Evolutionary conservation across 495 filamentous ascomycete genomes (phyloP).

Genomic region (Xylaria scruposa): DNA sequence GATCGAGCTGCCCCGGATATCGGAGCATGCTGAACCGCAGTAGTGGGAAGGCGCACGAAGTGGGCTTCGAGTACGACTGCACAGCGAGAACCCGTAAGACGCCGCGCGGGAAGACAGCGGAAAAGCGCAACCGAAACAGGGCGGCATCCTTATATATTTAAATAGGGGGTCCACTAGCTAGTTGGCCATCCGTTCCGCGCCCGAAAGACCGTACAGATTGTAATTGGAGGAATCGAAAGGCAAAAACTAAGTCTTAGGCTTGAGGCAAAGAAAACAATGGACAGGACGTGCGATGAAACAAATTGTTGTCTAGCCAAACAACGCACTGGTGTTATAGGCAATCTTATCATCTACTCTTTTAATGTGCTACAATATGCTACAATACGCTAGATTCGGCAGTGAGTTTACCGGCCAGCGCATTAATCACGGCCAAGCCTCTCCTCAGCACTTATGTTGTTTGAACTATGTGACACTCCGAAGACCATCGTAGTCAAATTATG

Average conservation of each 20-base stretch:
- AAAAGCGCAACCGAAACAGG: not conserved
- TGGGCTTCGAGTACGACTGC: not conserved
- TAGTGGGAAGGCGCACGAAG: slow-evolving; percentile 10
- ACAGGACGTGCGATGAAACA: not conserved
- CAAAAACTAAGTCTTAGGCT: not conserved
- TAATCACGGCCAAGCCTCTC: not conserved
- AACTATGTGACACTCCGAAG: not conserved
- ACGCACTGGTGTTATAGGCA: not conserved
- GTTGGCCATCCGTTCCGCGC: no score
- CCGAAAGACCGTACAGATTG: no score
- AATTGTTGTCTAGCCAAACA: not conserved
- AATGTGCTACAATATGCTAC: not conserved
- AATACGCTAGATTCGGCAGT: not conserved
- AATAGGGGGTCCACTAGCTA: not conserved
- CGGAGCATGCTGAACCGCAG: slow-evolving; percentile 8
- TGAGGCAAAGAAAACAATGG: not conserved
- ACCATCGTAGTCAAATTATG: not conserved
- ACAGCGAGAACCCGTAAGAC: not conserved
- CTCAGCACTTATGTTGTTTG: not conserved
- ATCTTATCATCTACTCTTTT: not conserved
- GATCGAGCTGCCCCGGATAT: slow-evolving; percentile 20
- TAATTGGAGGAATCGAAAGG: no score
- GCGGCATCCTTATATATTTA: not conserved
- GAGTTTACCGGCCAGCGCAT: not conserved
- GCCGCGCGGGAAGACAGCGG: not conserved